Evolutionary conservation across 179 eudicot species (phyloP), one percentile per base, ranked within the genome.

Genomic region (Amaranthus tricolor): DNA sequence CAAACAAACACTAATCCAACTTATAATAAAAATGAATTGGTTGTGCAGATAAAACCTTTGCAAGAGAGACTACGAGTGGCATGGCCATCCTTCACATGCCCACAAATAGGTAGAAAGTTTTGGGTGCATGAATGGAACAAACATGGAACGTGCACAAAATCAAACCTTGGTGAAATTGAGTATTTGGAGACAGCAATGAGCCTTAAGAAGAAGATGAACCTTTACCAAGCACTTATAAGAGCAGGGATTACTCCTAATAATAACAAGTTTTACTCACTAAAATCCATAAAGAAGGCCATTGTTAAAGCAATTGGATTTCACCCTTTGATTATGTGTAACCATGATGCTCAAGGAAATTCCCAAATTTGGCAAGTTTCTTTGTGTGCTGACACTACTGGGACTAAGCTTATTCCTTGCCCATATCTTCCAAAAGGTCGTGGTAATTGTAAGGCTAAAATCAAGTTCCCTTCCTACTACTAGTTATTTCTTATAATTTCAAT

Each of bases 71-170:
- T 80, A 31, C 62, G 61, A 6, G 19, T 68, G 55, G 74, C 53
- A 31, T 80, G 83, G 83, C 83, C 80, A 53, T 66, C 83, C 0
- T 48, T 63, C 9, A 80, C 83, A 72, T 80, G 83, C 70, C 83
- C 83, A 4, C 77, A 66, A 66, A 80, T 80, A 6, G 84, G 84
- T 60, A 77, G 84, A 73, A 82, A 82, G 68, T 82, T 82, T 52
- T 82, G 85, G 85, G 66, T 74, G 3, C 85, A 82, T 16, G 82
- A 79, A 54, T 82, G 85, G 85, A 79, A 82, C 76, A 82, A 82
- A 40, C 85, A 75, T 52, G 85, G 85, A 10, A 72, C 85, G 6
- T 82, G 85, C 73, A 62, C 80, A 2, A 73, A 79, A 17, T 72
- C 80, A 3, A 15, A 51, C 43, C 54, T 82, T 12, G 76, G 76